A percentile compares a stretch with the other conserved stretches of the same genome.
Evolutionary conservation across 345 rosid species (phyloP).

Genomic region (Eucalyptus albens): DNA sequence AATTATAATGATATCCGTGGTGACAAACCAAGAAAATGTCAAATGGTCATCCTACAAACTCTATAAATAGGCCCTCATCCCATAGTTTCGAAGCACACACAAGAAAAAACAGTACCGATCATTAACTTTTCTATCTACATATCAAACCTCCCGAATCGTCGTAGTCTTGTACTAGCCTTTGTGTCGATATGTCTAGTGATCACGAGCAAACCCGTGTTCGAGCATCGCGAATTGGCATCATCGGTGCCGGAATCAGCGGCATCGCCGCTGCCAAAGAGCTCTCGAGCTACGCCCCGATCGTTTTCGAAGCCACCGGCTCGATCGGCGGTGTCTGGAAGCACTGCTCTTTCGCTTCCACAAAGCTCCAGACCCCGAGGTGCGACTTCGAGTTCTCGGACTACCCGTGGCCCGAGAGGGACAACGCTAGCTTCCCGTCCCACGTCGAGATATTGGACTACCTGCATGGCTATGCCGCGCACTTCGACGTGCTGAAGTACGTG

Average conservation of each 20-base stretch:
- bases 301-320: slow-evolving; percentile 72
- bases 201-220: background rate
- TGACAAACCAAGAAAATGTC: background rate
- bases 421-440: slow-evolving; percentile 46
- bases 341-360: slow-evolving; percentile 67
- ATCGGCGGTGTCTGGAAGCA: slow-evolving; percentile 93
- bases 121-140: background rate
- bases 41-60: background rate
- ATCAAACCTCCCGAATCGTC: background rate
- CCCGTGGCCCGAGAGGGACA: slow-evolving; percentile 80
- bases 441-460: slow-evolving; percentile 62
- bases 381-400: slow-evolving; percentile 83
- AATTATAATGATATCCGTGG: background rate
- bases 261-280: slow-evolving; percentile 71
- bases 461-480: slow-evolving; percentile 56
- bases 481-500: slow-evolving; percentile 50
- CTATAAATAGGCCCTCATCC: background rate
- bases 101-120: background rate
- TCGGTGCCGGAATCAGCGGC: slow-evolving; percentile 92
- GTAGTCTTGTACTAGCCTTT: background rate
- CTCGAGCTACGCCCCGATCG: slow-evolving; percentile 37
- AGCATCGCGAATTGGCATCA: slow-evolving; percentile 37
- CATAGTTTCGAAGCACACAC: background rate
- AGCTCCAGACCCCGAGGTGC: slow-evolving; percentile 57
- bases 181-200: background rate